phyloP scores from a whole-genome alignment of 768 basidiomycete species.

The Panaeolus papilionaceus region DNA sequence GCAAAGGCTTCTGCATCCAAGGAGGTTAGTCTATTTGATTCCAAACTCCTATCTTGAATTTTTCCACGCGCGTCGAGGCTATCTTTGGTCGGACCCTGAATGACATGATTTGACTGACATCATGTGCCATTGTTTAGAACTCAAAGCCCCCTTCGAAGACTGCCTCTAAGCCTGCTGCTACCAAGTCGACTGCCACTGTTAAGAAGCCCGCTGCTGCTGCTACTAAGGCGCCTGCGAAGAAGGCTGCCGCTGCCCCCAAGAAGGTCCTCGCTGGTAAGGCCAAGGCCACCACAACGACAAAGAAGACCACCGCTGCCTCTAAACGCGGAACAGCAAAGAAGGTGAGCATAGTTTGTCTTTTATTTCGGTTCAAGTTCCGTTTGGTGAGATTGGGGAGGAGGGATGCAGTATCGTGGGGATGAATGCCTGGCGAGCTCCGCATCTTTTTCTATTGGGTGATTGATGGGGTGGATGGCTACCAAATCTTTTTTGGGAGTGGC shows the following conservation, averaged over 20 bases:
- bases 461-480: constrained; percentile 15
- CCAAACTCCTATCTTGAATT: constrained; percentile 10
- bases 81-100: constrained; percentile 11
- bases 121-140: constrained; percentile 38
- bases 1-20: constrained; percentile 54
- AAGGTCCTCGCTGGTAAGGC: constrained; percentile 51
- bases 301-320: constrained; percentile 46
- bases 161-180: constrained; percentile 22
- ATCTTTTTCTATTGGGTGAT: neutral
- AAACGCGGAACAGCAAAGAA: constrained; percentile 69
- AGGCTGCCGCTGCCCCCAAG: constrained; percentile 52
- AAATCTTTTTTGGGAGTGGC: neutral
- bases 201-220: constrained; percentile 45
- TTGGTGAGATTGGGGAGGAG: neutral
- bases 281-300: constrained; percentile 30
- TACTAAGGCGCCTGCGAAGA: constrained; percentile 40
- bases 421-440: neutral
- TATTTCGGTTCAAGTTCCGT: neutral
- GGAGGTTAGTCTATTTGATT: constrained; percentile 51
- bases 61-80: constrained; percentile 16
- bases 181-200: constrained; percentile 38
- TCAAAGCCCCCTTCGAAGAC: constrained; percentile 52
- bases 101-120: neutral
- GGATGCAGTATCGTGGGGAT: constrained; percentile 3
- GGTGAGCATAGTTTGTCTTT: constrained; percentile 37